Percentiles rank a stretch among this genome's conserved stretches.
These are phyloP conservation scores for Candida easanensis DNA, from an alignment of 805 yeast genomes.

Conservation along the genomic window DNA sequence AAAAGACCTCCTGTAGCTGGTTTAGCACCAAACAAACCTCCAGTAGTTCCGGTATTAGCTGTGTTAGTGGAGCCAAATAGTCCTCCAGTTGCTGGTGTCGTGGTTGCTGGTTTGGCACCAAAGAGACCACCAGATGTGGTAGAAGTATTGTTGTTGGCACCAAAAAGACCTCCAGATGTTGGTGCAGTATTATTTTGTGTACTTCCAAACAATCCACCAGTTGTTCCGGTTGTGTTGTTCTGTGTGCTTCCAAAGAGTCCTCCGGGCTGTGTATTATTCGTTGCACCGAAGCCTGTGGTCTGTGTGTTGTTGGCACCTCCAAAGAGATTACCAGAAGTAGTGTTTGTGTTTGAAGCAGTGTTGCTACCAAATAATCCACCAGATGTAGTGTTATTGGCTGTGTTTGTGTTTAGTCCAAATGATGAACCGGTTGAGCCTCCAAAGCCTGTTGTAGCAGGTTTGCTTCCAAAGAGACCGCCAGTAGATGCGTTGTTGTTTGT, in stretches of 20 bases:
- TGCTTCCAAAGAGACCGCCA: constrained; percentile 20
- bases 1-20: constrained; percentile 29
- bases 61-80: constrained; percentile 35
- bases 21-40: constrained; percentile 15
- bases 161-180: constrained; percentile 34
- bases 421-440: neutral
- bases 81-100: constrained; percentile 26
- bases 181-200: neutral
- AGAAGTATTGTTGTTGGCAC: constrained; percentile 24
- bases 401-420: constrained; percentile 13
- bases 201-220: constrained; percentile 25
- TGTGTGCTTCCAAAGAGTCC: constrained; percentile 10
- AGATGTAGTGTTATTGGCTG: constrained; percentile 25
- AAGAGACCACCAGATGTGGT: constrained; percentile 29
- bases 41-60: constrained; percentile 4
- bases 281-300: constrained; percentile 18
- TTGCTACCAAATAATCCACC: constrained; percentile 21
- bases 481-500: constrained; percentile 12
- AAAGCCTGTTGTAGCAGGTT: constrained; percentile 9
- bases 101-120: constrained; percentile 16
- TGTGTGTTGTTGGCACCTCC: constrained; percentile 5
- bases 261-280: constrained; percentile 10
- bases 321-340: constrained; percentile 4
- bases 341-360: constrained; percentile 1
- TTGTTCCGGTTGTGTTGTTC: neutral